Conservation (phyloP, 2,329 filamentous ascomycete species). For the Mycosphaerella sp. region DNA sequence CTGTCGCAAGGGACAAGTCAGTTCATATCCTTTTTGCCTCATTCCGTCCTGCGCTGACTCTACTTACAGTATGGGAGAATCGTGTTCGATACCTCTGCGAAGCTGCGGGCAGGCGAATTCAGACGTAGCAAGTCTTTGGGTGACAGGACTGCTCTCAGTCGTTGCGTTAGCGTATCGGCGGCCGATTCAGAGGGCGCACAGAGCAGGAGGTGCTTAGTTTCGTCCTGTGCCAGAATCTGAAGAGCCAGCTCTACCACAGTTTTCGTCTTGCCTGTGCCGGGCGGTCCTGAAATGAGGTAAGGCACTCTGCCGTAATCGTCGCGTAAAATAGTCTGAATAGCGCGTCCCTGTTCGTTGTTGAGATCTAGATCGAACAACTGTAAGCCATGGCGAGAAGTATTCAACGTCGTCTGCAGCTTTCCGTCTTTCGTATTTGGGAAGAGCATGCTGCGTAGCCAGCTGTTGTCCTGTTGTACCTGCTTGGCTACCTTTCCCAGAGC, state of each 20-base stretch:
- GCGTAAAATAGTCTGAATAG: slow-evolving; percentile 38
- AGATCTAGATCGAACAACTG: slow-evolving; percentile 37
- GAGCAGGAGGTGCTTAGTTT: slow-evolving; percentile 18
- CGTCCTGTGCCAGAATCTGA: slow-evolving; percentile 16
- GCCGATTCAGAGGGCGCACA: slow-evolving; percentile 28
- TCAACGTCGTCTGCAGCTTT: slow-evolving; percentile 35
- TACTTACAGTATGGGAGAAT: slow-evolving; percentile 22
- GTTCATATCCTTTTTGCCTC: neutral
- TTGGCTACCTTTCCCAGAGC: slow-evolving; percentile 10
- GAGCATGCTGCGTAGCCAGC: slow-evolving; percentile 38
- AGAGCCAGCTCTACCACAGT: slow-evolving; percentile 44
- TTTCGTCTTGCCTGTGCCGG: slow-evolving; percentile 50
- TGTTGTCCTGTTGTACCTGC: slow-evolving; percentile 1
- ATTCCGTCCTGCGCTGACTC: neutral
- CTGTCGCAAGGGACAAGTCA: neutral
- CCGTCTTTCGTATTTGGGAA: slow-evolving; percentile 39
- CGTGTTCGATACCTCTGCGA: slow-evolving; percentile 24
- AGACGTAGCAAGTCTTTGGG: slow-evolving; percentile 22
- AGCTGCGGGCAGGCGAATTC: slow-evolving; percentile 23
- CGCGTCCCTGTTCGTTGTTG: slow-evolving; percentile 46
- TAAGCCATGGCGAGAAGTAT: slow-evolving; percentile 32
- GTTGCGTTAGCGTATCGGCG: slow-evolving; percentile 22
- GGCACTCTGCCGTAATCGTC: slow-evolving; percentile 42
- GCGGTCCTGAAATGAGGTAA: slow-evolving; percentile 45
- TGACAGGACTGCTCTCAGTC: slow-evolving; percentile 17